Percentiles rank a stretch among this genome's conserved stretches.
Conservation (phyloP, 2,329 filamentous ascomycete species). For the Trichoderma koningii region DNA sequence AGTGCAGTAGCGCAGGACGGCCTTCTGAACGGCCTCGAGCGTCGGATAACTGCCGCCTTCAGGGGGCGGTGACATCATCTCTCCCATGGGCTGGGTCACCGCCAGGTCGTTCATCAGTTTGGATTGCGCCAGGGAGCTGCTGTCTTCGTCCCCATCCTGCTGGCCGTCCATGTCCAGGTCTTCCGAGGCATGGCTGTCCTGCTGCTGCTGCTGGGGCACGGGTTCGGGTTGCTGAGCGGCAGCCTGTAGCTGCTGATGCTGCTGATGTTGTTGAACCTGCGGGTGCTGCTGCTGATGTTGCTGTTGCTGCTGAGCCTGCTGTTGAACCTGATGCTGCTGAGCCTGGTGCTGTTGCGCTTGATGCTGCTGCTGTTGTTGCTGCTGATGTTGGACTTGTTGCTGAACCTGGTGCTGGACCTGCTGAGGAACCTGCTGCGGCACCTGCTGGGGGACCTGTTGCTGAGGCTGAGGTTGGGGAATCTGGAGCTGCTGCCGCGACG, state of each 20-base stretch:
- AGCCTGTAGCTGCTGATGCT: slow-evolving; percentile 33
- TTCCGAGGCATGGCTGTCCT: slow-evolving; percentile 49
- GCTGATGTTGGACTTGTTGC: slow-evolving; percentile 18
- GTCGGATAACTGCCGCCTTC: slow-evolving; percentile 66
- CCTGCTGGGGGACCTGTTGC: not conserved
- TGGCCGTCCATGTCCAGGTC: slow-evolving; percentile 57
- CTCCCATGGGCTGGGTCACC: slow-evolving; percentile 57
- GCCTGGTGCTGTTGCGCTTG: slow-evolving; percentile 18
- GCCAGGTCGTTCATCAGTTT: slow-evolving; percentile 55
- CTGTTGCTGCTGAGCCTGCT: slow-evolving; percentile 32
- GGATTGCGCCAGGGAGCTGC: slow-evolving; percentile 48
- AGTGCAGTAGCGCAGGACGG: slow-evolving; percentile 65
- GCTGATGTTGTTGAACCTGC: slow-evolving; percentile 33
- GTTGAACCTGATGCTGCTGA: not conserved
- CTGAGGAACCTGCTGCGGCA: slow-evolving; percentile 31
- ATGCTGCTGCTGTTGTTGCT: slow-evolving; percentile 10
- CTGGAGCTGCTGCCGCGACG: slow-evolving; percentile 19
- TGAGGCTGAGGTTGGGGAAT: slow-evolving; percentile 20
- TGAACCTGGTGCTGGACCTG: slow-evolving; percentile 31
- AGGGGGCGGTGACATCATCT: slow-evolving; percentile 63
- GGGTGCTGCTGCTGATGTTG: slow-evolving; percentile 34
- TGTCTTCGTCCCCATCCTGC: slow-evolving; percentile 49
- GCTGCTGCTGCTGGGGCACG: slow-evolving; percentile 43
- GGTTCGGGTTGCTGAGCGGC: slow-evolving; percentile 42
- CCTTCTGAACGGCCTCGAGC: slow-evolving; percentile 65